Conservation (phyloP, 768 basidiomycete genomes). For the Leccinum aurantiacum region DNA sequence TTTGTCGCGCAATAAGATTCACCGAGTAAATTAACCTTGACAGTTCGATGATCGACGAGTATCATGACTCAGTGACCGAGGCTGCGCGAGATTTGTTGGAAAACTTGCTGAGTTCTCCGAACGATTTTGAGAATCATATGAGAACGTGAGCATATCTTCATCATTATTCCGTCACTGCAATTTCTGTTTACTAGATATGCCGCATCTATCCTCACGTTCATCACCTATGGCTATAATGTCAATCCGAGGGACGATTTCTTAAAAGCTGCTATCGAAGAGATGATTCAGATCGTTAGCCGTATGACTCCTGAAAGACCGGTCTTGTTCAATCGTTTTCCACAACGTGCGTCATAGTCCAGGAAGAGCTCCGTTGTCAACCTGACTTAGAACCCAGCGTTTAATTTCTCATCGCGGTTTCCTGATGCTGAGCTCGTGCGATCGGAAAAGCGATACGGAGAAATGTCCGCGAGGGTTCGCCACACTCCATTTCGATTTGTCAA, state of each 20-base stretch:
- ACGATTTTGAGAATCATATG: conserved; percentile 14
- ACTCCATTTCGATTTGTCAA: conserved; percentile 27
- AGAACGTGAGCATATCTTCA: conserved; percentile 19
- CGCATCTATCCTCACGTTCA: conserved; percentile 21
- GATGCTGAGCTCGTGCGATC: conserved; percentile 13
- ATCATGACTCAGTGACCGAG: conserved; percentile 13
- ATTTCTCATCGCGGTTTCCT: conserved; percentile 22
- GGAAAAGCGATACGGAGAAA: conserved; percentile 9
- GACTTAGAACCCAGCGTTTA: conserved; percentile 12
- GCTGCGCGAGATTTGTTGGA: conserved; percentile 8
- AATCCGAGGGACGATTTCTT: conserved; percentile 20
- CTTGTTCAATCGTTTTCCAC: conserved; percentile 22
- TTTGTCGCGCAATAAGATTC: conserved; percentile 18
- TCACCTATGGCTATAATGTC: conserved; percentile 22
- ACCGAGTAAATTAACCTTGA: conserved; percentile 20
- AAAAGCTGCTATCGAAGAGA: conserved; percentile 14
- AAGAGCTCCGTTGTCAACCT: neutral
- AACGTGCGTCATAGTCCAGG: conserved; percentile 14
- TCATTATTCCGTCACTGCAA: neutral
- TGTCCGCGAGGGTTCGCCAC: conserved; percentile 15
- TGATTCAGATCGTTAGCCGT: conserved; percentile 5
- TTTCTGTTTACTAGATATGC: conserved; percentile 14
- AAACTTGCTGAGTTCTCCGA: conserved; percentile 16
- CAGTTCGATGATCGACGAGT: conserved; percentile 8
- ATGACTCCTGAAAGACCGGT: conserved; percentile 23